Evolutionary conservation across 176 grass and related monocot genomes (phyloP).

Genomic region (Cenchrus americanus): DNA sequence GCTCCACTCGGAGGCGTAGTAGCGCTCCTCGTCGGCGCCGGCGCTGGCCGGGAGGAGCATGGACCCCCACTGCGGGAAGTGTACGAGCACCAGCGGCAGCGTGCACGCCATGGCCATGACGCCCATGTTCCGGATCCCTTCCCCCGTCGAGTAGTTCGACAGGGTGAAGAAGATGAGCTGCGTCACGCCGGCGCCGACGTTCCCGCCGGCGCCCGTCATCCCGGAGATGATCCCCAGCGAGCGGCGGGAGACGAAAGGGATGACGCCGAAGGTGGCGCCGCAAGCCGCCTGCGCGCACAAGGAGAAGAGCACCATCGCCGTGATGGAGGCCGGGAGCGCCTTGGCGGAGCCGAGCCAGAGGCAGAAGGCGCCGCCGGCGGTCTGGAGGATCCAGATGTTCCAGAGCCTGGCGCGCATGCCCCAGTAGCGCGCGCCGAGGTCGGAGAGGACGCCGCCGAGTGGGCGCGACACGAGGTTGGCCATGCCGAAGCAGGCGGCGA

Average conservation of each 20-base stretch:
- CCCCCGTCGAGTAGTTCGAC: slow-evolving; percentile 52
- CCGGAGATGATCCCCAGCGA: slow-evolving; percentile 75
- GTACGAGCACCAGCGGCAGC: slow-evolving; percentile 51
- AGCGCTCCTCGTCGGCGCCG: slow-evolving; percentile 51
- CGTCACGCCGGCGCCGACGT: slow-evolving; percentile 70
- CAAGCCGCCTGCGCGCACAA: slow-evolving; percentile 80
- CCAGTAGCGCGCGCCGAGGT: slow-evolving; percentile 50
- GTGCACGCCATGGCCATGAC: slow-evolving; percentile 93
- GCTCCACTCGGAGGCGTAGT: slow-evolving; percentile 61
- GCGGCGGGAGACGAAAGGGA: slow-evolving; percentile 74
- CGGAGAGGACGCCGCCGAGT: slow-evolving; percentile 61
- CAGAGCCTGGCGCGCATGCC: slow-evolving; percentile 85
- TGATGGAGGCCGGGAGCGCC: slow-evolving; percentile 53
- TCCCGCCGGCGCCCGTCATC: slow-evolving; percentile 67
- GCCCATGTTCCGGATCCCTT: slow-evolving; percentile 71
- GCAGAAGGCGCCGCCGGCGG: slow-evolving; percentile 73
- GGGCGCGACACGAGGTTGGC: slow-evolving; percentile 77
- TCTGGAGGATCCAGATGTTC: slow-evolving; percentile 91
- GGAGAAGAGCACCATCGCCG: slow-evolving; percentile 78
- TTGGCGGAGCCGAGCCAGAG: slow-evolving; percentile 54
- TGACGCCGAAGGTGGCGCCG: slow-evolving; percentile 71
- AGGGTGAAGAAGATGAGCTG: slow-evolving; percentile 86
- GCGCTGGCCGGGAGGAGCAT: slow-evolving; percentile 67
- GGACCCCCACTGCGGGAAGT: slow-evolving; percentile 90
- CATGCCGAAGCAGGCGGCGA: slow-evolving; percentile 88